Percentiles rank a stretch among this genome's conserved stretches.
phyloP scores from a whole-genome alignment of 169 alveolate genomes.

The Plasmodium adleri region DNA sequence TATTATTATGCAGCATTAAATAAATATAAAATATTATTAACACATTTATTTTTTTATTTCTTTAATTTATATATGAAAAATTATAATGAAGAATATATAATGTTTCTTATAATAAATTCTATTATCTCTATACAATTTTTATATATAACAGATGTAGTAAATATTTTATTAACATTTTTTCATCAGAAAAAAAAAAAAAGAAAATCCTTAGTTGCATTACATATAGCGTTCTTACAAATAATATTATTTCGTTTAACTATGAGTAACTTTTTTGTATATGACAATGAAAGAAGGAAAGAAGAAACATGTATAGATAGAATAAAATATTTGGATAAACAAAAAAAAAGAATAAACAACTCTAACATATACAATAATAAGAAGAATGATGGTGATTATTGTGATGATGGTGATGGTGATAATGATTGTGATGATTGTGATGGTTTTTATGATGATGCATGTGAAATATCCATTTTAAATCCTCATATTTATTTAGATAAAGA shows the following conservation, averaged over 20 bases:
- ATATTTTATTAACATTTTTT: constrained; percentile 14
- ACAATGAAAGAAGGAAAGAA: not conserved
- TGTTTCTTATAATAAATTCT: constrained; percentile 7
- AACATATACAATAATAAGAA: not conserved
- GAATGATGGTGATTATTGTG: not conserved
- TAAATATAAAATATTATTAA: no score
- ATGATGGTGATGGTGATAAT: no score
- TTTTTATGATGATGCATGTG: no score
- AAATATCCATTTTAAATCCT: not conserved
- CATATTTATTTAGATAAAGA: not conserved
- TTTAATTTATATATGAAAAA: constrained; percentile 11
- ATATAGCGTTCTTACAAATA: constrained; percentile 37
- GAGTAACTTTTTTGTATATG: constrained; percentile 29
- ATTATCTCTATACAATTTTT: constrained; percentile 31
- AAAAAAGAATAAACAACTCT: not conserved
- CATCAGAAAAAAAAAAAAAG: constrained; percentile 9
- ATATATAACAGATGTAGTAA: constrained; percentile 41
- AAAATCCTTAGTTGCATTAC: constrained; percentile 13
- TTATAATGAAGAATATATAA: constrained; percentile 5
- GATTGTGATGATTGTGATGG: no score
- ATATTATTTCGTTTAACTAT: constrained; percentile 28
- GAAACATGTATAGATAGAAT: not conserved
- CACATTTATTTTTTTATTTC: not conserved
- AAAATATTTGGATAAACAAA: not conserved
- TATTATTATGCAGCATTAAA: no score